A percentile compares a stretch with the other conserved stretches of the same genome.
Conservation (phyloP, 2,329 filamentous ascomycete species). For the Diaporthe vexans region DNA sequence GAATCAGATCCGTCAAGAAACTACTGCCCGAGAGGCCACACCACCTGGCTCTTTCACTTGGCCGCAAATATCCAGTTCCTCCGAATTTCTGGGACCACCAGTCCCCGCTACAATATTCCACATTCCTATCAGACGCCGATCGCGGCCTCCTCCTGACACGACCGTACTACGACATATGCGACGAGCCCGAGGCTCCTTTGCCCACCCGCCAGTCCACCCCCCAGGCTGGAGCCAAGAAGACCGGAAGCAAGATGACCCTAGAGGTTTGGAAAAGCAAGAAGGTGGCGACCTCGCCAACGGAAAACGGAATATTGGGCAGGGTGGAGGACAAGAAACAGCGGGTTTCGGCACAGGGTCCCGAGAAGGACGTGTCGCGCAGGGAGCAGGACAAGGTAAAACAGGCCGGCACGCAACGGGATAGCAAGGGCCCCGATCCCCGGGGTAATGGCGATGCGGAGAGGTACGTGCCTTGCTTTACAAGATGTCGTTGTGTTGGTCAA, state of each 20-base stretch:
- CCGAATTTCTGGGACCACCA: constrained; percentile 60
- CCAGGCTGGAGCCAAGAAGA: constrained; percentile 51
- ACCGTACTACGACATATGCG: constrained; percentile 70
- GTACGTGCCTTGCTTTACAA: constrained; percentile 35
- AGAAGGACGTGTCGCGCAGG: constrained; percentile 41
- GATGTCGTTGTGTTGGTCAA: constrained; percentile 45
- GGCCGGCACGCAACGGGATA: constrained; percentile 33
- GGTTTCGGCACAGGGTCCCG: constrained; percentile 39
- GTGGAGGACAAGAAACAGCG: constrained; percentile 44
- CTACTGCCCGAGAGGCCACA: constrained; percentile 67
- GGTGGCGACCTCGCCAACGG: constrained; percentile 55
- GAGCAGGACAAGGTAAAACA: constrained; percentile 43
- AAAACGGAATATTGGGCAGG: constrained; percentile 44
- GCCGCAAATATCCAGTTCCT: constrained; percentile 61
- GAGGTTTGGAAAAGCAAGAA: constrained; percentile 71
- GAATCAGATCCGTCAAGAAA: constrained; percentile 65
- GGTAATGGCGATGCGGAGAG: constrained; percentile 39
- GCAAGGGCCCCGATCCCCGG: constrained; percentile 35
- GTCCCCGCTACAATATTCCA: constrained; percentile 67
- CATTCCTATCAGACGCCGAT: constrained; percentile 69
- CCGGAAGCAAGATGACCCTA: constrained; percentile 64
- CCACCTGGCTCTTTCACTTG: constrained; percentile 64
- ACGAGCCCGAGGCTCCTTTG: constrained; percentile 57
- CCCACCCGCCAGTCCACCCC: constrained; percentile 42
- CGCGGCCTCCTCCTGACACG: constrained; percentile 70